These are phyloP conservation scores for Neofusicoccum kwambonambiense DNA, from an alignment of 2,329 filamentous ascomycete genomes.

Conservation along the genomic window DNA sequence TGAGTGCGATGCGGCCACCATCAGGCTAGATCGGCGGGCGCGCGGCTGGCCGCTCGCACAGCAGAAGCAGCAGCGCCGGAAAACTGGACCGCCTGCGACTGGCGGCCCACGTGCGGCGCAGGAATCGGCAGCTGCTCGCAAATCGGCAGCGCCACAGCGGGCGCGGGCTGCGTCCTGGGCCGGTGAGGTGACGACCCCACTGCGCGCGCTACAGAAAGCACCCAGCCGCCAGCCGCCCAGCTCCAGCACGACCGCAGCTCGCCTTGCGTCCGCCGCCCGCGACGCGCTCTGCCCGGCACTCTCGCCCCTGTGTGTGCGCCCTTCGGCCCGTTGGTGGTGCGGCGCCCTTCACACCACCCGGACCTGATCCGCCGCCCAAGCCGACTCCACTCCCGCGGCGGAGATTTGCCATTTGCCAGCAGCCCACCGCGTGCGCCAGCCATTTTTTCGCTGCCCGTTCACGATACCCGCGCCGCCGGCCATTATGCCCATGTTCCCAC, in stretches of 20 bases:
- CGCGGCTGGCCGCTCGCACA: no score
- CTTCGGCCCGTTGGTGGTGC: constrained; percentile 13
- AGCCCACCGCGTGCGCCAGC: not conserved
- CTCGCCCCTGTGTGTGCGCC: constrained; percentile 1
- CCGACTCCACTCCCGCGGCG: constrained; percentile 12
- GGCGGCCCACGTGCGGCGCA: constrained; percentile 1
- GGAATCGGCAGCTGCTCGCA: not conserved
- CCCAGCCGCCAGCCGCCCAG: not conserved
- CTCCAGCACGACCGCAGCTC: not conserved
- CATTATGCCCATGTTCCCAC: constrained; percentile 9
- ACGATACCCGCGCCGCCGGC: not conserved
- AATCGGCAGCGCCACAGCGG: not conserved
- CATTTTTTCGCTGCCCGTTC: constrained; percentile 11
- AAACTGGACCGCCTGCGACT: not conserved
- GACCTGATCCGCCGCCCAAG: constrained; percentile 5
- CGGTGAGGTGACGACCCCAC: not conserved
- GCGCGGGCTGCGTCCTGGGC: not conserved
- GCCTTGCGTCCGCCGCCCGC: not conserved
- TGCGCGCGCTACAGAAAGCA: not conserved
- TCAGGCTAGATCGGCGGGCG: not conserved
- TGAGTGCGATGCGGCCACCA: not conserved
- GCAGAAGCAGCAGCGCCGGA: not conserved
- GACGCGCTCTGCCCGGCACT: not conserved
- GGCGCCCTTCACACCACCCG: constrained; percentile 16
- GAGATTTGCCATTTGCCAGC: constrained; percentile 16